These are phyloP conservation scores for Amanita pallidorosea DNA, from an alignment of 768 basidiomycete genomes.

Conservation along the genomic window DNA sequence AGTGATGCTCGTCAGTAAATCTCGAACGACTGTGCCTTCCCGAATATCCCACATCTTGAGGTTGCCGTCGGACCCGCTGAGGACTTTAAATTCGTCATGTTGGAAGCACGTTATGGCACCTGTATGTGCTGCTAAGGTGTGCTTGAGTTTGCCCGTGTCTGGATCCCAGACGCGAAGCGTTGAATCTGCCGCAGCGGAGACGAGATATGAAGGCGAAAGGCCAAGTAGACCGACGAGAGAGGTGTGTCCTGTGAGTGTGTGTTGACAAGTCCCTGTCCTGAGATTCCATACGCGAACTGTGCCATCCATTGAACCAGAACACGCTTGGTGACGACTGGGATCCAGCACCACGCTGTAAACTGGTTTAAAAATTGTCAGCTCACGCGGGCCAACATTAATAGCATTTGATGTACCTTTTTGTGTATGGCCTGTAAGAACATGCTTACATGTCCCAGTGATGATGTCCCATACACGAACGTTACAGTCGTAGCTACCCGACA, in stretches of 20 bases:
- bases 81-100: slow-evolving; percentile 95
- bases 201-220: slow-evolving; percentile 80
- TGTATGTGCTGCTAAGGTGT: slow-evolving; percentile 81
- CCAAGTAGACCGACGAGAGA: slow-evolving; percentile 92
- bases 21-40: slow-evolving; percentile 78
- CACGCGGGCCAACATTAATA: background rate
- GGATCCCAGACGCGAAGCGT: slow-evolving; percentile 95
- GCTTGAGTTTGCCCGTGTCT: slow-evolving; percentile 64
- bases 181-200: slow-evolving; percentile 94
- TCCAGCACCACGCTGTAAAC: slow-evolving; percentile 96
- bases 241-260: slow-evolving; percentile 82
- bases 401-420: slow-evolving; percentile 63
- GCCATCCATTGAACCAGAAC: slow-evolving; percentile 97
- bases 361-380: slow-evolving; percentile 16
- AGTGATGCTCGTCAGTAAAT: slow-evolving; percentile 82
- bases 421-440: slow-evolving; percentile 77
- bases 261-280: slow-evolving; percentile 66
- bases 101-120: slow-evolving; percentile 99
- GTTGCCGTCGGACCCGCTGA: slow-evolving; percentile 91
- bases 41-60: slow-evolving; percentile 97
- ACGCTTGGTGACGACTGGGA: slow-evolving; percentile 75
- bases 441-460: slow-evolving; percentile 69
- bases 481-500: slow-evolving; percentile 94
- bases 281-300: slow-evolving; percentile 95
- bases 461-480: slow-evolving; percentile 95